Evolutionary conservation across 2,329 filamentous ascomycete genomes (phyloP).

Genomic region (Clarireedia sp.): DNA sequence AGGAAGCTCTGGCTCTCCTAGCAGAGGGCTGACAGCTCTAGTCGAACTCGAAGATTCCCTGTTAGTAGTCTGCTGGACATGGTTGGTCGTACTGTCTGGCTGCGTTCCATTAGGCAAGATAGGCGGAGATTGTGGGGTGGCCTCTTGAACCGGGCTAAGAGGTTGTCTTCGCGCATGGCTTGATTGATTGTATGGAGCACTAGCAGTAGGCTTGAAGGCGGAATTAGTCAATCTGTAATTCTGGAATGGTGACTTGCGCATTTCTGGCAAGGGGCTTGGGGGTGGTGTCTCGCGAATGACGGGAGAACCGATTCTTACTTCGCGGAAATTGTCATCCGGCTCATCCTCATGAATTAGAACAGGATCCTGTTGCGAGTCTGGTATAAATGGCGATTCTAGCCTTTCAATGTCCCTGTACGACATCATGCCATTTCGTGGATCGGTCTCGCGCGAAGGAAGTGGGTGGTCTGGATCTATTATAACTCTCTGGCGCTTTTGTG

Average conservation of each 20-base stretch:
- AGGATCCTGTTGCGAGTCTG: constrained; percentile 22
- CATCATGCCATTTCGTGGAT: constrained; percentile 4
- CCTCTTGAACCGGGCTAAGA: constrained; percentile 13
- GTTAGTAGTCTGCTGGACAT: constrained; percentile 21
- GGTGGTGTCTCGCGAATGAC: constrained; percentile 18
- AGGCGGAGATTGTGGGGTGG: constrained; percentile 4
- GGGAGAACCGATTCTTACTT: constrained; percentile 20
- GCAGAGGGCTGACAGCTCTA: constrained; percentile 23
- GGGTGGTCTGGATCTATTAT: constrained; percentile 25
- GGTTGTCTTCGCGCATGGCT: neutral
- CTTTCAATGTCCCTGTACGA: constrained; percentile 3
- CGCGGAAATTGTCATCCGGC: constrained; percentile 6
- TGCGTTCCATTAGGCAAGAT: constrained; percentile 5
- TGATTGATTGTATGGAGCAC: constrained; percentile 3
- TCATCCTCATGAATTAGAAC: constrained; percentile 9
- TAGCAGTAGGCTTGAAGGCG: constrained; percentile 13
- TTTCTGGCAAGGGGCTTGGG: constrained; percentile 14
- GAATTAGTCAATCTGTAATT: constrained; percentile 17
- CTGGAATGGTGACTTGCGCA: constrained; percentile 1
- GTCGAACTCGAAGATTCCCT: constrained; percentile 23
- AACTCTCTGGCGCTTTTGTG: constrained; percentile 26
- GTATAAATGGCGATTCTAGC: constrained; percentile 14
- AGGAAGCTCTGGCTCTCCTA: constrained; percentile 14
- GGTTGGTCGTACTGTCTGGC: constrained; percentile 21
- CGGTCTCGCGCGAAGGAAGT: constrained; percentile 25